Percentiles rank a stretch among this genome's conserved stretches.
Conservation (phyloP, 1,284 basidiomycete genomes). For the Puccinia triticina region DNA sequence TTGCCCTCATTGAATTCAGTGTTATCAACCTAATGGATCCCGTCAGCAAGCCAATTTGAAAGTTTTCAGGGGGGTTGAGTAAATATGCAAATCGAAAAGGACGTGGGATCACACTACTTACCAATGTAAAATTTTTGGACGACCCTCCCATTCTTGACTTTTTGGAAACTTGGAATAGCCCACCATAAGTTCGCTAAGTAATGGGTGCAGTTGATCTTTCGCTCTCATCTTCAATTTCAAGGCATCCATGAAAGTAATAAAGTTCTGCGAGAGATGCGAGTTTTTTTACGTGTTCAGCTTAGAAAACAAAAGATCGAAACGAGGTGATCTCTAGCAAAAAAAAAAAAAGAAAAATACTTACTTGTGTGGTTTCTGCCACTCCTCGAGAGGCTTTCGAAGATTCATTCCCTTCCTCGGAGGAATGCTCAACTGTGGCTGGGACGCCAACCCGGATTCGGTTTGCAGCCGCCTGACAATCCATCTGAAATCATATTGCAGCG, state of each 20-base stretch:
- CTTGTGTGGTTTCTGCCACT: slow-evolving; percentile 98
- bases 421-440: slow-evolving; percentile 92
- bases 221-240: slow-evolving; percentile 87
- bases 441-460: slow-evolving; percentile 89
- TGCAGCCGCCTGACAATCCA: slow-evolving; percentile 90
- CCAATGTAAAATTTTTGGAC: slow-evolving; percentile 92
- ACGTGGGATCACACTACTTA: slow-evolving; percentile 61
- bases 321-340: neutral
- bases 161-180: slow-evolving; percentile 89
- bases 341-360: slow-evolving; percentile 59
- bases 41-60: neutral
- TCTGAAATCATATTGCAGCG: slow-evolving; percentile 64
- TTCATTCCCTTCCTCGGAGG: slow-evolving; percentile 73
- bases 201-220: slow-evolving; percentile 94
- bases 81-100: neutral
- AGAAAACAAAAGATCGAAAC: neutral
- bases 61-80: neutral
- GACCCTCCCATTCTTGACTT: slow-evolving; percentile 89
- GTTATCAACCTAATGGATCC: slow-evolving; percentile 80
- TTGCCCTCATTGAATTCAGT: slow-evolving; percentile 93
- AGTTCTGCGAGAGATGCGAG: slow-evolving; percentile 67
- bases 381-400: slow-evolving; percentile 73
- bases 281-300: neutral
- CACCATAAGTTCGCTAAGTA: slow-evolving; percentile 89
- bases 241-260: slow-evolving; percentile 99